Conservation (phyloP, 2,329 filamentous ascomycete species). For the Pseudopithomyces maydicus region DNA sequence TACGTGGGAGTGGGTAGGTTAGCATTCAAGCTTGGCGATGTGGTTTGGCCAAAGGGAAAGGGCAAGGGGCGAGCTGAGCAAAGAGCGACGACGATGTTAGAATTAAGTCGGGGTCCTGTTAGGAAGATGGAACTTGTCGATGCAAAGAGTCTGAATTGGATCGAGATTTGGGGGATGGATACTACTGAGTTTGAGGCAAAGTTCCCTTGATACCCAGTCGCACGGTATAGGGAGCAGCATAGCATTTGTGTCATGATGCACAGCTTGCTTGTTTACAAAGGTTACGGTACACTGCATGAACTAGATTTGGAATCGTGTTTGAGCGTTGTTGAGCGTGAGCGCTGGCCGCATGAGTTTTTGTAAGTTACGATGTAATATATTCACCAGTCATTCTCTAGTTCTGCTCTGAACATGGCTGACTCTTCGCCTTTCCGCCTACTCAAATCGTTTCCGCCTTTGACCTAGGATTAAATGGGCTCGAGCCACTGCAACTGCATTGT, state of each 20-base stretch:
- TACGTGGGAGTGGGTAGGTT: conserved; percentile 48
- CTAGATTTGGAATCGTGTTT: too few species aligned
- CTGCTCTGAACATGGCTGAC: too few species aligned
- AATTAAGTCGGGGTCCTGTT: conserved; percentile 31
- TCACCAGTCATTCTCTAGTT: too few species aligned
- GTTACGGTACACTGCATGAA: too few species aligned
- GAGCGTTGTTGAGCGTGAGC: too few species aligned
- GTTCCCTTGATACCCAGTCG: conserved; percentile 22
- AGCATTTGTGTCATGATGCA: neutral
- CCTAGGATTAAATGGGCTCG: too few species aligned
- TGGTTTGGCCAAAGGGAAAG: conserved; percentile 25
- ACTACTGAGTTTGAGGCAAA: conserved; percentile 35
- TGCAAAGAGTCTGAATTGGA: conserved; percentile 44
- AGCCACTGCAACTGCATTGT: too few species aligned
- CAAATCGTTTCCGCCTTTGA: too few species aligned
- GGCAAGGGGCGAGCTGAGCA: neutral
- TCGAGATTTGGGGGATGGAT: conserved; percentile 55
- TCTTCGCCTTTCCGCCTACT: too few species aligned
- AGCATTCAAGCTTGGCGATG: conserved; percentile 45
- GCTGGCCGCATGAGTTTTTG: too few species aligned
- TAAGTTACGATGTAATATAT: too few species aligned
- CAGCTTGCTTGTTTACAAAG: neutral
- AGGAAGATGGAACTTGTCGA: conserved; percentile 37
- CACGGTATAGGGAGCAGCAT: neutral
- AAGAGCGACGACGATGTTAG: conserved; percentile 19